A percentile compares a stretch with the other conserved stretches of the same genome.
These are phyloP conservation scores for Globisporangium echinulatum DNA, from an alignment of 352 stramenopile genomes.

Conservation along the genomic window DNA sequence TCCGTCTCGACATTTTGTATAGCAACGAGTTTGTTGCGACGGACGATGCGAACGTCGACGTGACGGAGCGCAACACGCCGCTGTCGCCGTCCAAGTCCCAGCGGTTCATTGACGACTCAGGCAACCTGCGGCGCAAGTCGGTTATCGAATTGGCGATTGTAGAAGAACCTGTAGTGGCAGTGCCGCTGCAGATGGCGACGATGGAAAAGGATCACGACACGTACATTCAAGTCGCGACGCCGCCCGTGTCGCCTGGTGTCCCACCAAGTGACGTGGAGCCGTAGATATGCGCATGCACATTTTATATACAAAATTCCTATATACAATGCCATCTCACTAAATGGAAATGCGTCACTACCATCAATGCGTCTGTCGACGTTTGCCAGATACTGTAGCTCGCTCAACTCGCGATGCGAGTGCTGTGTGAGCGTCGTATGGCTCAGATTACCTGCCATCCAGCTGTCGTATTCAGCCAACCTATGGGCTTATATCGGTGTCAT, in stretches of 20 bases:
- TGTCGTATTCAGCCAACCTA: too few relatives aligned
- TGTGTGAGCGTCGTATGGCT: too few relatives aligned
- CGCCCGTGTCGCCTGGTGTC: slow-evolving; percentile 3
- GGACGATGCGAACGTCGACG: slow-evolving; percentile 17
- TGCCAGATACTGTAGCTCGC: too few relatives aligned
- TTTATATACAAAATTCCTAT: too few relatives aligned
- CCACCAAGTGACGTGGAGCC: too few relatives aligned
- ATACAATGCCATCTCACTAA: too few relatives aligned
- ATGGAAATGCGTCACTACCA: too few relatives aligned
- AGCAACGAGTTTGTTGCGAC: slow-evolving; percentile 18
- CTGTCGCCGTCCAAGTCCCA: slow-evolving; percentile 29
- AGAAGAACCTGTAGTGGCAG: not conserved
- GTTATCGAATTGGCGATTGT: not conserved
- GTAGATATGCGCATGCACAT: not conserved
- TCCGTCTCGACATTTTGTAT: slow-evolving; percentile 26
- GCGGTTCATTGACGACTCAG: slow-evolving; percentile 38
- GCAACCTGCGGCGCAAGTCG: slow-evolving; percentile 35
- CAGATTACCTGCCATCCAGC: too few relatives aligned
- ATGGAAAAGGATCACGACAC: not conserved
- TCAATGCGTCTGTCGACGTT: too few relatives aligned
- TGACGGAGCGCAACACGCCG: slow-evolving; percentile 32
- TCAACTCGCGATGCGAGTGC: too few relatives aligned
- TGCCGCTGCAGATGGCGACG: not conserved
- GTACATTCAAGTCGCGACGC: slow-evolving; percentile 10
- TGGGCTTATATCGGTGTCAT: too few relatives aligned